Evolutionary conservation across 768 basidiomycete genomes (phyloP), one percentile per base, ranked within the genome.

Genomic region (Lepiota subincarnata): DNA sequence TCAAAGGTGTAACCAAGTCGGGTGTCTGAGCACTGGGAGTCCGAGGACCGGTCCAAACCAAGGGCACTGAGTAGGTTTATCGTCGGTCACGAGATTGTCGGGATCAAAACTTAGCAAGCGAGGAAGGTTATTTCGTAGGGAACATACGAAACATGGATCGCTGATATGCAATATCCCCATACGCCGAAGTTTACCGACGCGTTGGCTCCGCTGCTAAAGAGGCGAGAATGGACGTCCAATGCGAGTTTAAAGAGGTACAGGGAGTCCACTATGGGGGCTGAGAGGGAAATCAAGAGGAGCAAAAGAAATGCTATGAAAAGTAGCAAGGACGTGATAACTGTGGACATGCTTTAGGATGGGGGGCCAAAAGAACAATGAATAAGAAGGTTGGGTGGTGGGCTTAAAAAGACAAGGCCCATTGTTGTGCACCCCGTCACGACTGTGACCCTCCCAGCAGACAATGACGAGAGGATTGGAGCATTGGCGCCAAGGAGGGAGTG

Each of bases 141-240:
- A 24, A 60, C 71, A 57, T 64, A 81, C 78, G 72, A 68, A 61
- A 76, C 64, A 34, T 77, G 65, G 50, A 78, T 61, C 14, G 69
- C 71, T 26, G 77, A 75, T 36, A 76, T 68, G 65, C 84, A 86
- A 61, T 81, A 84, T 28, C 85, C 85, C 74, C 80, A 87, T 48
- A 84, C 76, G 52, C 84, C 84, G 63, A 84, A 79, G 38, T 68
- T 69, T 55, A 76, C 79, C 44, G 62, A 62, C 18, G 63, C 73
- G 24, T 57, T 65, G 38, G 69, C 74, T 40, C 66, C 68, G 46
- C 70, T 62, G 54, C 64, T 56, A 40, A 76, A 55, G 46, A 75
- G 57, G 48, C 60, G 57, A 42, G 19, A 31, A 44, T 49, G 52
- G 38, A 67, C 62, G 31, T 70, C 60, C 13, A 72, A 71, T 20